These are phyloP conservation scores for Neofusicoccum sp. DNA, from an alignment of 2,329 filamentous ascomycete genomes.

Conservation along the genomic window DNA sequence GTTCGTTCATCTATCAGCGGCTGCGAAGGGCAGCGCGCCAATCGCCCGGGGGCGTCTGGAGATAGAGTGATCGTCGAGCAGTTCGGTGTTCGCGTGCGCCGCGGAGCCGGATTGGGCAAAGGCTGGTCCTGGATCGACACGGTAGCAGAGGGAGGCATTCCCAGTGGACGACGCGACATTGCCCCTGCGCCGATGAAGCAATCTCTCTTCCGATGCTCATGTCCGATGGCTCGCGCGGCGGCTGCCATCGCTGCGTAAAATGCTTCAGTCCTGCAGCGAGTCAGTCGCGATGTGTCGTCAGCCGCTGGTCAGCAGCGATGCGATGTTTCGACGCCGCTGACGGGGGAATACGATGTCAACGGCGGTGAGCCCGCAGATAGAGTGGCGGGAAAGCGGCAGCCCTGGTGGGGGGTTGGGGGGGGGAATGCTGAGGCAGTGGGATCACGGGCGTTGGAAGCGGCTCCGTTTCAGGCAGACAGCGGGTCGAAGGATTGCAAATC, in stretches of 20 bases:
- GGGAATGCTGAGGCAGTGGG: not conserved
- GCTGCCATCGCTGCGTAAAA: not conserved
- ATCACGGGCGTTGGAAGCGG: not conserved
- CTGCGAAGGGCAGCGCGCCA: not conserved
- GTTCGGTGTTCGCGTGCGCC: not conserved
- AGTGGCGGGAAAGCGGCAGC: too few species aligned
- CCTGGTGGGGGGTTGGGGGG: too few species aligned
- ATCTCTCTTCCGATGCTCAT: not conserved
- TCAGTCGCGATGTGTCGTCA: too few species aligned
- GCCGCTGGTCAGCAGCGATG: too few species aligned
- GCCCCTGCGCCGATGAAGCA: not conserved
- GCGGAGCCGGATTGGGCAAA: not conserved
- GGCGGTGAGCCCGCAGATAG: not conserved
- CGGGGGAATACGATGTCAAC: not conserved
- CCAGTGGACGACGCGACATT: not conserved
- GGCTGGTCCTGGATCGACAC: not conserved
- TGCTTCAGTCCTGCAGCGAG: not conserved
- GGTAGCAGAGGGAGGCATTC: not conserved
- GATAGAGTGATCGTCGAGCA: constrained; percentile 1
- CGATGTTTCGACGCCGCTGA: not conserved
- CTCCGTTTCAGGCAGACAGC: not conserved
- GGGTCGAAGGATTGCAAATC: not conserved
- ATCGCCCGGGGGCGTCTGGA: not conserved
- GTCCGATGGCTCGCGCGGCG: not conserved
- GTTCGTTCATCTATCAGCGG: not conserved